Evolutionary conservation across 2,329 filamentous ascomycete species (phyloP).

Genomic region (Exophiala bonariae): DNA sequence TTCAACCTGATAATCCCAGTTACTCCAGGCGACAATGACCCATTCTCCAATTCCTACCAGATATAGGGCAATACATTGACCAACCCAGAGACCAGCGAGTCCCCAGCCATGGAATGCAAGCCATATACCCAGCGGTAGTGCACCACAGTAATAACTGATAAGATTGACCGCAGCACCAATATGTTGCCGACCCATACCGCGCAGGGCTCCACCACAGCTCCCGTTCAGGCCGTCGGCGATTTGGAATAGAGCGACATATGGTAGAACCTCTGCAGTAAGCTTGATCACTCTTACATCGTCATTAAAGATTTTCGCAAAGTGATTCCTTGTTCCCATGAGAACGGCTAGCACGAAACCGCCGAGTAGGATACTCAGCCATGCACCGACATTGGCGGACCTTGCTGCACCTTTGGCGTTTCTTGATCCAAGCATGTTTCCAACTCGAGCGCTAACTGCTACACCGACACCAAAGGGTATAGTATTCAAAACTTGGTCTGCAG

Average conservation of each 20-base stretch:
- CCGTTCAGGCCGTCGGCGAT: constrained; percentile 87
- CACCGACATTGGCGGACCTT: constrained; percentile 72
- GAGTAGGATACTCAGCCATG: constrained; percentile 68
- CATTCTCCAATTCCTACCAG: constrained; percentile 77
- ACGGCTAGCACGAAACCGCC: constrained; percentile 67
- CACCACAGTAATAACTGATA: constrained; percentile 79
- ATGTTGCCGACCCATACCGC: constrained; percentile 85
- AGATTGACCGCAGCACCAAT: constrained; percentile 80
- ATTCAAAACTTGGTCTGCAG: constrained; percentile 78
- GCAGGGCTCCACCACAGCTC: constrained; percentile 74
- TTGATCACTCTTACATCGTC: constrained; percentile 69
- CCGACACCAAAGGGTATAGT: constrained; percentile 86
- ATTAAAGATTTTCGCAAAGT: constrained; percentile 79
- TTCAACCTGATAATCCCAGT: constrained; percentile 73
- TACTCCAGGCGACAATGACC: constrained; percentile 73
- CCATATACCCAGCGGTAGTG: constrained; percentile 77
- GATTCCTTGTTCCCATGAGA: constrained; percentile 69
- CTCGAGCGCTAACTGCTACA: constrained; percentile 73
- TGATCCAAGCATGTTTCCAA: constrained; percentile 78
- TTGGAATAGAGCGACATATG: constrained; percentile 85
- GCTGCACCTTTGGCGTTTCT: constrained; percentile 65
- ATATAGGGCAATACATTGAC: constrained; percentile 78
- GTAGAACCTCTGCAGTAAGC: constrained; percentile 78
- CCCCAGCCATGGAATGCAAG: constrained; percentile 87
- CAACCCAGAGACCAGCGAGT: constrained; percentile 76